phyloP scores from a whole-genome alignment of 441 rosid species.

The Theobroma grandiflorum region DNA sequence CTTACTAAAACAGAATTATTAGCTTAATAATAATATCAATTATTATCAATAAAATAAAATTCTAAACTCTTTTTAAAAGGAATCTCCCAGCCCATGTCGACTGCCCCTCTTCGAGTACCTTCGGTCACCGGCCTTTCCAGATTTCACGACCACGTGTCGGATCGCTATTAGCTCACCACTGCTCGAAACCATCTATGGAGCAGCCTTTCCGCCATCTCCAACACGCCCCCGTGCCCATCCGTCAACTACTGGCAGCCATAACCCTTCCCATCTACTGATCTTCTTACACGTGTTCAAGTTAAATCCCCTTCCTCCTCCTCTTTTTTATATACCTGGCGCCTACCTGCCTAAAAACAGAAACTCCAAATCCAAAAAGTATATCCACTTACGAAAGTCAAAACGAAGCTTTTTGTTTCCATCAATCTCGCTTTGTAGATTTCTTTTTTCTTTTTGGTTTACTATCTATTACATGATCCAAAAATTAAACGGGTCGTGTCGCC shows the following conservation, averaged over 20 bases:
- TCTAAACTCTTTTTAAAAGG: no score
- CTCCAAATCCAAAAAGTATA: conserved; percentile 22
- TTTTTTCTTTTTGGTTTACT: not conserved
- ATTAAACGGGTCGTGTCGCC: conserved; percentile 51
- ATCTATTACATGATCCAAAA: conserved; percentile 48
- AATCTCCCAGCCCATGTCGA: conserved; percentile 39
- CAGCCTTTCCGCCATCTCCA: conserved; percentile 24
- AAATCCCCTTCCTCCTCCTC: not conserved
- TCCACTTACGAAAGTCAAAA: conserved; percentile 29
- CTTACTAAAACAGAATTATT: no score
- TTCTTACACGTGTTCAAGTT: conserved; percentile 42
- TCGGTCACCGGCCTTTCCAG: conserved; percentile 44
- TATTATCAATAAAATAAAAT: no score
- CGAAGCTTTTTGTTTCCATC: conserved; percentile 18
- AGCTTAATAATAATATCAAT: no score
- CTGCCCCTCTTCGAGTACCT: conserved; percentile 41
- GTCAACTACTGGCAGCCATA: not conserved
- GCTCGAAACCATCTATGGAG: conserved; percentile 34
- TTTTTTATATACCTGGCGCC: conserved; percentile 17
- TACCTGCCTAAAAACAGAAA: conserved; percentile 7
- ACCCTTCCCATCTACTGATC: not conserved
- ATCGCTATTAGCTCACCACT: not conserved
- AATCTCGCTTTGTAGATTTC: not conserved
- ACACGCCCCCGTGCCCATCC: conserved; percentile 19
- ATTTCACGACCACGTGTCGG: conserved; percentile 43